Base-by-base conservation (phyloP, 371 early-diverging fungal genomes). In the Saksenaea vasiformis region DNA sequence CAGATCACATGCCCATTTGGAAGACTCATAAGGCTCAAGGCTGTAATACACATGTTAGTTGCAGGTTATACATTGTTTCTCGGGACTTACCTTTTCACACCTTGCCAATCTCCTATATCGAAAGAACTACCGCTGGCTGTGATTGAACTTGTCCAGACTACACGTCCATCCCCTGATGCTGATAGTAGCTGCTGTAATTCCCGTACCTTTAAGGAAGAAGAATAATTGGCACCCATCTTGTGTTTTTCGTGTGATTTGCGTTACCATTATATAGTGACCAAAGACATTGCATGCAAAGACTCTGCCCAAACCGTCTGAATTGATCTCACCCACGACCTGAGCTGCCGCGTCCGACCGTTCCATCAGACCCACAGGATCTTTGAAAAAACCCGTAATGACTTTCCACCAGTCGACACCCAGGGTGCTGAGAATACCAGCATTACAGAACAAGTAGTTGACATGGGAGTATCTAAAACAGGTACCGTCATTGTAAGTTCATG, bases 251-350 rank as follows among this genome's bases (percentile, higher is more conserved):
- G 15, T 59, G 24, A 38, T 11, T 22, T 19, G 22, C 35, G 44
- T 64, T 73, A 90, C 87, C 83, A 95, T 86, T 10, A 94, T 62
- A 67, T 93, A 95, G 64, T 95, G 96, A 4, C 96, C 96, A 74
- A 95, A 91, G 7, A 93, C 87, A 70, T 95, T 95, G 44, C 90
- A 86, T 19, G 90, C 89, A 80, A 95, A 91, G 11, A 87, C 85
- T 60, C 77, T 78, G 0, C 95, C 96, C 60, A 94, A 68, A 0
- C 93, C 93, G 57, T 82, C 85, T n/a, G 73, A 73, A 38, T 69
- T 82, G n/a, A 82, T 58, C 26, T 92, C 90, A 0, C 72, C 73
- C 0, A 67, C 58, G 26, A 76, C 47, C 68, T 95, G 95, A 11
- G 80, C 57, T 17, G 93, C 65, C 5, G 85, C 87, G 62, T 88